phyloP scores from a whole-genome alignment of 208 protist genomes.

The Polymyxa betae region DNA sequence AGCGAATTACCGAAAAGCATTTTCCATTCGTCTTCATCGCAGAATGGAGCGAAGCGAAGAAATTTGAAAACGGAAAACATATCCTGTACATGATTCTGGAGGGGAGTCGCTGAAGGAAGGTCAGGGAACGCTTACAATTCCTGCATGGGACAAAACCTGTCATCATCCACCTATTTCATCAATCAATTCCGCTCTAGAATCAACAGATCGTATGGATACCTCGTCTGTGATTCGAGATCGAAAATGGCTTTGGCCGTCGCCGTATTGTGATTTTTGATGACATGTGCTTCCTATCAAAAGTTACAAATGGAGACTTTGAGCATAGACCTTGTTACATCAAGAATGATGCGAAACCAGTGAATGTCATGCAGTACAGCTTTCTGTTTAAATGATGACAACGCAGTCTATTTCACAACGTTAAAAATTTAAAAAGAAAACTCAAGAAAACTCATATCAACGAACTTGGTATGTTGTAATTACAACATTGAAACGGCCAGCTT shows the following conservation, averaged over 20 bases:
- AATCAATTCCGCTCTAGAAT: no score
- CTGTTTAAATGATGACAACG: background rate
- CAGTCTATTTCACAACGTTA: background rate
- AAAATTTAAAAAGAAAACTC: background rate
- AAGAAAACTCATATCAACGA: background rate
- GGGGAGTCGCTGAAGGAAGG: background rate
- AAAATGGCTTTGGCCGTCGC: background rate
- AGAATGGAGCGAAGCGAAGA: background rate
- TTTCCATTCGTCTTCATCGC: background rate
- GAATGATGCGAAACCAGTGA: conserved; percentile 11
- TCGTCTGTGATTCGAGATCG: background rate
- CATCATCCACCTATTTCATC: no score
- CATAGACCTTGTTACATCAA: background rate
- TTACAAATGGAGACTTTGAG: background rate
- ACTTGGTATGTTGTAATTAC: conserved; percentile 47
- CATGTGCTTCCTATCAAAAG: conserved; percentile 40
- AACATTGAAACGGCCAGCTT: background rate
- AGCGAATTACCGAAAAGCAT: background rate
- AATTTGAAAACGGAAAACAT: conserved; percentile 8
- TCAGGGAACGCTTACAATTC: no score
- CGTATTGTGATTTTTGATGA: conserved; percentile 11
- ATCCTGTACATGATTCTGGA: conserved; percentile 1
- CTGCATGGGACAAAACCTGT: no score
- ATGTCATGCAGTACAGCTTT: background rate
- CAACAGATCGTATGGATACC: background rate